Evolutionary conservation across 768 basidiomycete species (phyloP), one percentile per base, ranked within the genome.

Genomic region (Botryobasidium botryosum): DNA sequence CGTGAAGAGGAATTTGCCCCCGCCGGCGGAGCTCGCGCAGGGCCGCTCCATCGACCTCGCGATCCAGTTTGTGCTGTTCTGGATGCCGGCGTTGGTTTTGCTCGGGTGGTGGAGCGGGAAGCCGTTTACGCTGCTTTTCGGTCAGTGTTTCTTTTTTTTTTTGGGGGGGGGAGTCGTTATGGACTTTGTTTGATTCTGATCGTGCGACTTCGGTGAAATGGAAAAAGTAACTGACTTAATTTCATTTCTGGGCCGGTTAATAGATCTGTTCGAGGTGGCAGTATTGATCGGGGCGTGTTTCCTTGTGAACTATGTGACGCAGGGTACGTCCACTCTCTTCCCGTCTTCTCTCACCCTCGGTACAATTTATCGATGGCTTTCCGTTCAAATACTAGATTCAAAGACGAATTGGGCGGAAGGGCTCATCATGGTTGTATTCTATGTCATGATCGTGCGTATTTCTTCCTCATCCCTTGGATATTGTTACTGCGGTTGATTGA

Each of bases 331-430:
- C 59, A 82, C 81, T 3, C 83, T 83, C 53, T 83, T 64, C n/a
- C n/a, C n/a, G n/a, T n/a, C n/a, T n/a, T n/a, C n/a, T n/a, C n/a
- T n/a, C n/a, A n/a, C n/a, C n/a, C n/a, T n/a, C n/a, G n/a, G n/a
- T n/a, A n/a, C n/a, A n/a, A n/a, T n/a, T n/a, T n/a, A n/a, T n/a
- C n/a, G n/a, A n/a, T n/a, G n/a, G n/a, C n/a, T n/a, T n/a, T n/a
- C n/a, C n/a, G n/a, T n/a, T n/a, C n/a, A n/a, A n/a, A n/a, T n/a
- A n/a, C n/a, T n/a, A n/a, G 80, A 83, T 55, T 63, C 72, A 12
- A 81, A 83, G 59, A 82, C 81, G 3, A 83, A 83, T 53, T 83
- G 79, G 78, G 72, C 69, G 1, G 79, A 82, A 61, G 78, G 81
- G 13, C 64, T 67, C 35, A 68, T 73, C 17, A 69, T 83, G 68